Conservation (phyloP, 2,329 filamentous ascomycete species). For the Microsporum audouinii region DNA sequence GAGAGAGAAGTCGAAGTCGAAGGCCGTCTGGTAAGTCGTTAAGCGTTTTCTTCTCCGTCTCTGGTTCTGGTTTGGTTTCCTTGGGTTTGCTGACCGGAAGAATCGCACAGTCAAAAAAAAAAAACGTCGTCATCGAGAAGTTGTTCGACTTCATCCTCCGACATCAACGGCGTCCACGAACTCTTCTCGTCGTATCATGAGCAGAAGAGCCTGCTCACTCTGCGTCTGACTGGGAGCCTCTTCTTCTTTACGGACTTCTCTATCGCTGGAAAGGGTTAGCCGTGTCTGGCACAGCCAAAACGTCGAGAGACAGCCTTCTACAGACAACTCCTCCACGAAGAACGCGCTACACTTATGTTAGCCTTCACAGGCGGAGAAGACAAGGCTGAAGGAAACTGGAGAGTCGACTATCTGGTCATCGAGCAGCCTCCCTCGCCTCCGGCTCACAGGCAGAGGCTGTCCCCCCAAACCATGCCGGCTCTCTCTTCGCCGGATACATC, state of each 20-base stretch:
- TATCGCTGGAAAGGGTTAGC: background rate
- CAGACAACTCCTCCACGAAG: background rate
- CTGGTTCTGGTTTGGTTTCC: too few relatives aligned
- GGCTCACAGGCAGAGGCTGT: background rate
- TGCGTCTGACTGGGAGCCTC: background rate
- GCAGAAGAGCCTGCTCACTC: background rate
- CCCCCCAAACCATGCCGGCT: conserved; percentile 1
- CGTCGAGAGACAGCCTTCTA: background rate
- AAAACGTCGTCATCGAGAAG: background rate
- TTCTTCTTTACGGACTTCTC: background rate
- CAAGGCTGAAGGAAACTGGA: conserved; percentile 5
- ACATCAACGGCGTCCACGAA: background rate
- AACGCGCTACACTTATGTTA: background rate
- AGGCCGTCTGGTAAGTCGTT: too few relatives aligned
- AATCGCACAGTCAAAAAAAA: too few relatives aligned
- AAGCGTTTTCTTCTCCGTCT: too few relatives aligned
- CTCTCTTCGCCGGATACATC: conserved; percentile 8
- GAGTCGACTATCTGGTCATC: conserved; percentile 2
- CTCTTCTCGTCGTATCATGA: background rate
- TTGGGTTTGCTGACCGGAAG: too few relatives aligned
- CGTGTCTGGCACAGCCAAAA: background rate
- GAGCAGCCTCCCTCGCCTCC: background rate
- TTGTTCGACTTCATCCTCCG: background rate
- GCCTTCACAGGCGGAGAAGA: background rate
- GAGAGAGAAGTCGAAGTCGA: background rate